Percentiles rank a stretch among this genome's conserved stretches.
phyloP scores from a whole-genome alignment of 441 rosid species.

The Mallotus japonicus region DNA sequence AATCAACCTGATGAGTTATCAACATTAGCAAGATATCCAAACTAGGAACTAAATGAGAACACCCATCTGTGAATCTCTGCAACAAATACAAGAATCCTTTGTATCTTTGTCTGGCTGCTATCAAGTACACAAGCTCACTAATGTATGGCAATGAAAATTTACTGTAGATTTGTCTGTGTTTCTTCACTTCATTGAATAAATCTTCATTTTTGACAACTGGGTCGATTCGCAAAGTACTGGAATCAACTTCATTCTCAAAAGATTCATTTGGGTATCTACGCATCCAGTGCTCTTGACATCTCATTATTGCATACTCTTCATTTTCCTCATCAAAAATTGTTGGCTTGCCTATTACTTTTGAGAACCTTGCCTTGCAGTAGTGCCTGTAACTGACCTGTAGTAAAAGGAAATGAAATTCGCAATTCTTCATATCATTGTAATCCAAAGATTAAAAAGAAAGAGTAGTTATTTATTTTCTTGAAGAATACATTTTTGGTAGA shows the following conservation, averaged over 20 bases:
- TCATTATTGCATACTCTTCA: conserved; percentile 71
- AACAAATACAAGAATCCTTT: conserved; percentile 59
- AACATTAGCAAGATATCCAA: conserved; percentile 71
- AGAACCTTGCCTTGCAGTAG: conserved; percentile 73
- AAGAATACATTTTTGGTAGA: background rate
- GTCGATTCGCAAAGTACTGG: conserved; percentile 21
- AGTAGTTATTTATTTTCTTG: background rate
- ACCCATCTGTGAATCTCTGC: conserved; percentile 42
- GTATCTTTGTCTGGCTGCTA: conserved; percentile 72
- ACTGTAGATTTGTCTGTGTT: conserved; percentile 41
- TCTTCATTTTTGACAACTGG: conserved; percentile 33
- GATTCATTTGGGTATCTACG: conserved; percentile 55
- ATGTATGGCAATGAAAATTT: conserved; percentile 67
- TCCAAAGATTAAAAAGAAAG: background rate
- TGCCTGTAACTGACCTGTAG: conserved; percentile 56
- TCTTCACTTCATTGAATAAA: conserved; percentile 44
- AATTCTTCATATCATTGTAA: too few relatives aligned
- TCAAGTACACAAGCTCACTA: conserved; percentile 63
- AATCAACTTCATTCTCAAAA: conserved; percentile 64
- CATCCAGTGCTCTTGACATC: conserved; percentile 65
- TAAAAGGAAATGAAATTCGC: background rate
- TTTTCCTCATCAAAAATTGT: conserved; percentile 65
- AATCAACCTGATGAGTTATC: conserved; percentile 74
- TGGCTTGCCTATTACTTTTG: conserved; percentile 69
- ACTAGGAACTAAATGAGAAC: conserved; percentile 56